Evolutionary conservation across 306 rosid species (phyloP).

Genomic region (Malus orientalis): DNA sequence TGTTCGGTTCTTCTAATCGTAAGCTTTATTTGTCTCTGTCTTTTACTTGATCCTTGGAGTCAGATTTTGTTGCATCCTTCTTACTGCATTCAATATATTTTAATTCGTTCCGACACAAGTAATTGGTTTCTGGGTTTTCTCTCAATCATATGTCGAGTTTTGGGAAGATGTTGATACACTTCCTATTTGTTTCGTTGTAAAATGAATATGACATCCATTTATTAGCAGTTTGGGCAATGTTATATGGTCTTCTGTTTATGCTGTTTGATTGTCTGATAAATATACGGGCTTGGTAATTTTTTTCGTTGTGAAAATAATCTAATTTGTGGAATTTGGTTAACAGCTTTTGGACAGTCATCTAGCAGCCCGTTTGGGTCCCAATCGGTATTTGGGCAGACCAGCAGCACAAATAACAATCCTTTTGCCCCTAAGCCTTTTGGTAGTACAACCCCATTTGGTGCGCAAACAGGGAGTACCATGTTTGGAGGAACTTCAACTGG

Average conservation of each 20-base stretch:
- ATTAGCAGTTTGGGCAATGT: not conserved
- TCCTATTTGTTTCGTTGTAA: not conserved
- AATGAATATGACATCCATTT: not conserved
- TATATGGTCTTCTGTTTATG: not conserved
- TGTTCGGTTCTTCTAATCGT: conserved; percentile 82
- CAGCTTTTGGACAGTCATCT: conserved; percentile 94
- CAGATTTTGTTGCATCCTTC: not conserved
- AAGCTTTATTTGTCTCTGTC: conserved; percentile 19
- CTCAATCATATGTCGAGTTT: not conserved
- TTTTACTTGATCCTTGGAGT: not conserved
- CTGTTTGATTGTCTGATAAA: not conserved
- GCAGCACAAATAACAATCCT: conserved; percentile 53
- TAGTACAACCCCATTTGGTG: conserved; percentile 66
- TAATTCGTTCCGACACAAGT: not conserved
- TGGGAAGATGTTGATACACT: no score
- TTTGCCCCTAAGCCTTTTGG: conserved; percentile 86
- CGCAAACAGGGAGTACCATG: conserved; percentile 51
- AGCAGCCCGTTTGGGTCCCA: conserved; percentile 80
- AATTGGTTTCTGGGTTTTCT: not conserved
- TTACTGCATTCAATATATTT: not conserved
- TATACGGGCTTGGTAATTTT: not conserved
- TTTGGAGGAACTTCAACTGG: conserved; percentile 93
- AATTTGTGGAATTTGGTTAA: conserved; percentile 7
- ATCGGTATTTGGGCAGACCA: conserved; percentile 66
- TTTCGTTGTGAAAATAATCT: not conserved